A percentile compares a stretch with the other conserved stretches of the same genome.
Evolutionary conservation across 2,329 filamentous ascomycete species (phyloP).

Genomic region (Fusarium bactridioides): DNA sequence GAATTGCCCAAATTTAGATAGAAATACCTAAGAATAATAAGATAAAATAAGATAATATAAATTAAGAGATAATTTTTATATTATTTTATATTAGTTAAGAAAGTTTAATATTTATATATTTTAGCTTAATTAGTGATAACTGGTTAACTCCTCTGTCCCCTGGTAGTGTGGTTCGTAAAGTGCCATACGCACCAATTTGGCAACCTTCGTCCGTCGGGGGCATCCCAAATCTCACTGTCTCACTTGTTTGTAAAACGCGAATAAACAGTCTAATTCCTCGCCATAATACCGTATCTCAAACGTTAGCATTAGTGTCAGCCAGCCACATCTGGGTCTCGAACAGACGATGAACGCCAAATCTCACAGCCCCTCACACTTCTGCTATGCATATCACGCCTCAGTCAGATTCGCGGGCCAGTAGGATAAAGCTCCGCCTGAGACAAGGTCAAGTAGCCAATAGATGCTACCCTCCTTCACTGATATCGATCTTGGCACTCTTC

Average conservation of each 20-base stretch:
- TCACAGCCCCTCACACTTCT: not conserved
- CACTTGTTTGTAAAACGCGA: not conserved
- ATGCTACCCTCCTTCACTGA: not conserved
- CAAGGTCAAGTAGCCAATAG: not conserved
- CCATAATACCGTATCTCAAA: not conserved
- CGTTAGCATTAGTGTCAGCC: not conserved
- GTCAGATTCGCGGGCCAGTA: not conserved
- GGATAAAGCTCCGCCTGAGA: not conserved
- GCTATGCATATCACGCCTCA: not conserved
- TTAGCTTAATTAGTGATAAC: rapidly evolving
- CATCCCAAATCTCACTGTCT: not conserved
- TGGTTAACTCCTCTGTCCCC: no score
- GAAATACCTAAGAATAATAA: no score
- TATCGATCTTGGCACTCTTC: not conserved
- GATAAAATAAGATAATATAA: no score
- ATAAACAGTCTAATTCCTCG: no score
- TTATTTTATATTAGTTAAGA: no score
- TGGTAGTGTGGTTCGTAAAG: no score
- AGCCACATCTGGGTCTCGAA: not conserved
- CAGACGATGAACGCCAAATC: not conserved
- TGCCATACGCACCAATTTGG: rapidly evolving
- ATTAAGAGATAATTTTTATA: no score
- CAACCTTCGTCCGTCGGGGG: no score
- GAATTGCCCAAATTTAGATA: no score
- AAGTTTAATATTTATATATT: rapidly evolving